Evolutionary conservation across 208 protist species (phyloP), one percentile per base, ranked within the genome.

Genomic region (Leishmania tropica): DNA sequence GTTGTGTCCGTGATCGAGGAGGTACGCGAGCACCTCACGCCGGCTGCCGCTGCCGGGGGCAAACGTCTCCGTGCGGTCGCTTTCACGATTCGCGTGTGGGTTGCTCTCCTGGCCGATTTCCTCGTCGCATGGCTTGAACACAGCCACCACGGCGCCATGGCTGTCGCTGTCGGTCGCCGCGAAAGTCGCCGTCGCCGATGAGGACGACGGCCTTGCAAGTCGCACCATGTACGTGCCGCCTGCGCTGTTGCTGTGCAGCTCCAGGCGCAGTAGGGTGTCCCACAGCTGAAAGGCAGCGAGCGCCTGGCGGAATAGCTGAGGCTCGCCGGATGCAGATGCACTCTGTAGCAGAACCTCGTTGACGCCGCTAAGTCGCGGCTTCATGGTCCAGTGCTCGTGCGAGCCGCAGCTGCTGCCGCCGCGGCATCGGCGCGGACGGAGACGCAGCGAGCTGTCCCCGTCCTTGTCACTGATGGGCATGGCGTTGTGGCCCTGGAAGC

Each of bases 211-310:
- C 21, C 53, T 75, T 21, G 80, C 76, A 17, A 60, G 80, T 24
- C 67, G 81, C 58, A 95, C 88, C 87, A 94, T 92, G 85, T 94
- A 95, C 5, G 92, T 94, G 37, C 92, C 92, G n/a, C 90, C 89
- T 19, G 89, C 90, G 78, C 88, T 94, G 83, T 87, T 81, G 42
- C 62, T 60, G 72, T 94, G 87, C 70, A 95, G 86, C 40, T 75
- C 68, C 24, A 94, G 81, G 40, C 17, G 74, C 47, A 89, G 60
- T 2, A 70, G 47, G 3, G 74, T 64, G 56, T 60, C 40, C 84
- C 79, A 84, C 78, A 88, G 60, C 17, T 76, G 68, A 75, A 86
- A 37, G 21, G 71, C 72, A 42, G 68, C 73, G 42, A 85, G 54
- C 48, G 67, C 85, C n/a, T 79, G 58, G 45, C 45, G 48, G 24